Percentiles rank a stretch among this genome's conserved stretches.
phyloP scores from a whole-genome alignment of 768 basidiomycete species.

The Gloeopeniophorella convolvens region DNA sequence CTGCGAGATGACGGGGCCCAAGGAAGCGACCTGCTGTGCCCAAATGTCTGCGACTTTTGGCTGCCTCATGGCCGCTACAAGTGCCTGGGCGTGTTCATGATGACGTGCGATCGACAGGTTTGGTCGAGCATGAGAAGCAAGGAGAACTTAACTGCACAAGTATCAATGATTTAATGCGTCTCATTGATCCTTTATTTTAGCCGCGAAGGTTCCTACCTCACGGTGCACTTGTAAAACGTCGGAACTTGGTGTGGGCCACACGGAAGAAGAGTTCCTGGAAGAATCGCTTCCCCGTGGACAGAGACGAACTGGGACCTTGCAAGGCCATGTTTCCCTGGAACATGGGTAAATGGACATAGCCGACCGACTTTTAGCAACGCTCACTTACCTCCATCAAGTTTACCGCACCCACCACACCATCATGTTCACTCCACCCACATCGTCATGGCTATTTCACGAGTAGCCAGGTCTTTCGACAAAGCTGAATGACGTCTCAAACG shows the following conservation, averaged over 20 bases:
- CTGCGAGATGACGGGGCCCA: not conserved
- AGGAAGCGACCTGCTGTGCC: not conserved
- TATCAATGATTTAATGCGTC: not conserved
- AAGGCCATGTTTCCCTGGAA: not conserved
- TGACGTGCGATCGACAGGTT: slow-evolving; percentile 9
- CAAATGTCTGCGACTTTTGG: not conserved
- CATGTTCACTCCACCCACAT: not conserved
- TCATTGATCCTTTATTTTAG: not conserved
- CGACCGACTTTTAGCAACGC: not conserved
- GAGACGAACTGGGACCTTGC: too few relatives aligned
- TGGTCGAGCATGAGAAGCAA: not conserved
- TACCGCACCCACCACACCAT: not conserved
- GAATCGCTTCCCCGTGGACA: not conserved
- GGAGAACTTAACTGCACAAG: not conserved
- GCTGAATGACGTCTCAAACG: too few relatives aligned
- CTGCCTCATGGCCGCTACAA: not conserved
- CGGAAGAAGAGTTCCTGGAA: not conserved
- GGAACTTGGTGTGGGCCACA: slow-evolving; percentile 7
- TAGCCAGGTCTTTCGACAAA: too few relatives aligned
- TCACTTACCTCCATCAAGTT: not conserved
- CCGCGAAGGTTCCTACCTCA: not conserved
- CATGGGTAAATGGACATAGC: not conserved
- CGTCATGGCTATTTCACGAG: not conserved
- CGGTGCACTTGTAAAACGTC: not conserved
- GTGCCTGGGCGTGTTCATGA: not conserved